A percentile compares a stretch with the other conserved stretches of the same genome.
These are phyloP conservation scores for Aspergillus awamori DNA, from an alignment of 2,329 filamentous ascomycete genomes.

Conservation along the genomic window DNA sequence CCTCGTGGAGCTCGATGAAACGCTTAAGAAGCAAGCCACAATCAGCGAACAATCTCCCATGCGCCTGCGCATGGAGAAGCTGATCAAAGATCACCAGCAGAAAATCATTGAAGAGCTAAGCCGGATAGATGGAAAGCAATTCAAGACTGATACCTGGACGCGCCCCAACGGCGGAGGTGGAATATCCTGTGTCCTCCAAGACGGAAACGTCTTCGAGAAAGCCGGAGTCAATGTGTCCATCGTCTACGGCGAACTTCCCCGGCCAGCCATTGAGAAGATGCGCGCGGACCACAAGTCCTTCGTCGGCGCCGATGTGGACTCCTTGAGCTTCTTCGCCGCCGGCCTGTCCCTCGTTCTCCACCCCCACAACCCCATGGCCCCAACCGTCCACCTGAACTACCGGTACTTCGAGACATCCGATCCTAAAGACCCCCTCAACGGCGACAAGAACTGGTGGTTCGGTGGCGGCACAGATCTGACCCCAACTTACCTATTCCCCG, in stretches of 20 bases:
- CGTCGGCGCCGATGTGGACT: conserved; percentile 72
- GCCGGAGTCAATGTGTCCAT: conserved; percentile 93
- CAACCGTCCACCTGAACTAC: conserved; percentile 97
- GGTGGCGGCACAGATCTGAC: conserved; percentile 94
- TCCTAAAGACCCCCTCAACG: conserved; percentile 69
- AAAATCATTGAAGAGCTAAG: conserved; percentile 83
- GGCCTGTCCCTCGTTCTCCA: conserved; percentile 92
- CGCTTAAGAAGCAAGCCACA: conserved; percentile 75
- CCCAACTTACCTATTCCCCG: conserved; percentile 90
- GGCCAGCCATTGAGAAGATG: conserved; percentile 89
- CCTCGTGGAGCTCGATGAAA: conserved; percentile 82
- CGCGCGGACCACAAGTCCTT: conserved; percentile 91
- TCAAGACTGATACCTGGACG: conserved; percentile 83
- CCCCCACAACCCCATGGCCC: conserved; percentile 92
- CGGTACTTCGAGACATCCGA: conserved; percentile 97
- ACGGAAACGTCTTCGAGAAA: conserved; percentile 97
- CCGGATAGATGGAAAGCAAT: conserved; percentile 78
- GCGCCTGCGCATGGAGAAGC: conserved; percentile 95
- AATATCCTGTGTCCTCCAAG: conserved; percentile 91
- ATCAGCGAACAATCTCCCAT: conserved; percentile 82
- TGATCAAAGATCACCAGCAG: conserved; percentile 91
- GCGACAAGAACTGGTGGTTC: conserved; percentile 88
- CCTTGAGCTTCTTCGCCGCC: conserved; percentile 91
- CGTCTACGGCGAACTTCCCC: conserved; percentile 88
- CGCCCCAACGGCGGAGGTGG: conserved; percentile 88